Base-by-base conservation (phyloP, 2,329 filamentous ascomycete species). In the Colletotrichum gigasporum region DNA sequence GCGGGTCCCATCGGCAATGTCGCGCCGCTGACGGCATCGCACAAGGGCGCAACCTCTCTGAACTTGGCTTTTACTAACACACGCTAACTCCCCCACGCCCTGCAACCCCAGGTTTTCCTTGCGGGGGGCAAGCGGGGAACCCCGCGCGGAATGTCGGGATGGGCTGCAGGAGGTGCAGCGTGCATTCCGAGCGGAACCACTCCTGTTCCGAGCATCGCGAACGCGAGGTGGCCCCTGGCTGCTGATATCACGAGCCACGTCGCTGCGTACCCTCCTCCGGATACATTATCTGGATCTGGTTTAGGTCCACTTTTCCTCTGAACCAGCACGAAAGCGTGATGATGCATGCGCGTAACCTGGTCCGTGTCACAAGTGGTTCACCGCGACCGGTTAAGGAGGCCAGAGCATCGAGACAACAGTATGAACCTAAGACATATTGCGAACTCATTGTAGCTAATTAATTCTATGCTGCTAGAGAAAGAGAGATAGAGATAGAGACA, bases 171-270 rank as follows among this genome's bases (percentile, higher is more conserved):
- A 20, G 26, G 39, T 35, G 57, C 48, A 22, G 48, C 20, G 18
- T 26, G 18, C 14, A 26, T 63, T 63, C 60, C 60, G 60, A 52
- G 37, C 60, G 59, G 59, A 62, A 62, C 52, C n/a, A 12, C 4
- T 0, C 8, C n/a, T 18, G 26, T 62, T 57, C 59, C 52, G 59
- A 57, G 5, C 14, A 18, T n/a, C 22, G 10, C 10, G 20, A 12
- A 26, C 9, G 20, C 28, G 20, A 26, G 14, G 9, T 34, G 30
- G 16, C 47, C n/a, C n/a, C n/a, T n/a, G 20, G 22, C 20, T 34
- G 34, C 50, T 28, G 20, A 30, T 26, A 35, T 34, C 32, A 47
- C 48, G 14, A 24, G 32, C 22, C 10, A 26, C 8, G 6, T 16
- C 6, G n/a, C 18, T 32, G n/a, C 11, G 24, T 24, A 41, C 11